Conservation (phyloP, 129 eudicot species). For the Helichrysum umbraculigerum region DNA sequence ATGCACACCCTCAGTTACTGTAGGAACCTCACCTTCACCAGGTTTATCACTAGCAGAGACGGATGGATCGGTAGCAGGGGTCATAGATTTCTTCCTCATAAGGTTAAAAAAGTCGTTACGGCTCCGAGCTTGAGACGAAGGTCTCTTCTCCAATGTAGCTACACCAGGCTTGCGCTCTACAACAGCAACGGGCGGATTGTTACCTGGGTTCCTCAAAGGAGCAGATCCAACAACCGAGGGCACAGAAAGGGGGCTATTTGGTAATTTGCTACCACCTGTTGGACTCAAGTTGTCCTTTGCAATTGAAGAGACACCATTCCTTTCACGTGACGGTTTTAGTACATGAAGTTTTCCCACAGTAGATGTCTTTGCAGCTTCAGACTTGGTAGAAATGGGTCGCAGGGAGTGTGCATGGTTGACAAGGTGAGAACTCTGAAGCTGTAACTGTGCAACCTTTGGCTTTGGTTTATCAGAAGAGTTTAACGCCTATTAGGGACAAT, state of each 20-base stretch:
- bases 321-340: constrained; percentile 73
- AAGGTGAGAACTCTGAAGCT: constrained; percentile 45
- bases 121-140: constrained; percentile 70
- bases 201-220: constrained; percentile 35
- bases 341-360: constrained; percentile 65
- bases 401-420: constrained; percentile 48
- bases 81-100: constrained; percentile 77
- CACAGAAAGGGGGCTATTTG: constrained; percentile 43
- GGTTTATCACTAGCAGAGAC: constrained; percentile 45
- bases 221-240: constrained; percentile 54
- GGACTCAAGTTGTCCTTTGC: constrained; percentile 64
- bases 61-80: constrained; percentile 31
- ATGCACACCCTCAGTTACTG: constrained; percentile 22
- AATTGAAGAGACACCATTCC: constrained; percentile 55
- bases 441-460: constrained; percentile 55
- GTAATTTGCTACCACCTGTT: constrained; percentile 38
- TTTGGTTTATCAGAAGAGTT: constrained; percentile 69
- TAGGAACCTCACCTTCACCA: constrained; percentile 34
- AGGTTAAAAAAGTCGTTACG: constrained; percentile 88
- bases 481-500: constrained; percentile 43
- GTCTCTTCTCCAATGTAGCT: constrained; percentile 53
- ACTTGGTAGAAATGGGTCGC: constrained; percentile 47
- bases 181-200: constrained; percentile 34
- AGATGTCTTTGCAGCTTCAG: constrained; percentile 51
- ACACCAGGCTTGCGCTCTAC: constrained; percentile 55